Conservation (phyloP, 345 rosid genomes). For the Boechera retrofracta region DNA sequence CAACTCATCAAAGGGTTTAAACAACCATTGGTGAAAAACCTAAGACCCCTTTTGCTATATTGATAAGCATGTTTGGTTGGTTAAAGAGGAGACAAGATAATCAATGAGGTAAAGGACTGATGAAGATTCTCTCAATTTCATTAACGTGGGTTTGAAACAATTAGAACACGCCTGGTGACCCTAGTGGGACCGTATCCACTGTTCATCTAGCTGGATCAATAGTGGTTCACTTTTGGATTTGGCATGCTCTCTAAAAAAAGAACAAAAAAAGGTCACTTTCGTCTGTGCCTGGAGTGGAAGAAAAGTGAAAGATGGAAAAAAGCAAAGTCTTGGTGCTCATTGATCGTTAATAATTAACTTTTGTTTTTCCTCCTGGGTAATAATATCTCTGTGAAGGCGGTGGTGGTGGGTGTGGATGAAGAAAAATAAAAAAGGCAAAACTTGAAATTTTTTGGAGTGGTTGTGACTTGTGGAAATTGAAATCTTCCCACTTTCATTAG, state of each 20-base stretch:
- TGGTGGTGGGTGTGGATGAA: slow-evolving; percentile 36
- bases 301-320: slow-evolving; percentile 38
- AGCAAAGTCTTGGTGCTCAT: slow-evolving; percentile 41
- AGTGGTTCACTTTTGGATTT: slow-evolving; percentile 44
- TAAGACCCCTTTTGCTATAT: not conserved
- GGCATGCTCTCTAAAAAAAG: slow-evolving; percentile 42
- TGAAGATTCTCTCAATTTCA: slow-evolving; percentile 37
- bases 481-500: slow-evolving; percentile 31
- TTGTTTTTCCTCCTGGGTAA: slow-evolving; percentile 6
- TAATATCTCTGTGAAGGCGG: slow-evolving; percentile 38
- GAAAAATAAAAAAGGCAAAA: slow-evolving; percentile 25
- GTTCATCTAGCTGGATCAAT: slow-evolving; percentile 43
- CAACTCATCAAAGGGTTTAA: slow-evolving; percentile 45
- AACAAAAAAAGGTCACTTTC: slow-evolving; percentile 36
- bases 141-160: slow-evolving; percentile 50
- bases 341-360: slow-evolving; percentile 28
- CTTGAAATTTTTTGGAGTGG: slow-evolving; percentile 19
- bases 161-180: slow-evolving; percentile 46
- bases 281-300: slow-evolving; percentile 43
- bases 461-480: slow-evolving; percentile 36
- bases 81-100: slow-evolving; percentile 46
- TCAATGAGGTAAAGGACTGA: slow-evolving; percentile 34
- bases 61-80: slow-evolving; percentile 44
- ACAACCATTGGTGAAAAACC: slow-evolving; percentile 35
- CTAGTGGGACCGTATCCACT: slow-evolving; percentile 45